Conservation (phyloP, 805 yeast genomes). For the Candida pseudoglaebosa region DNA sequence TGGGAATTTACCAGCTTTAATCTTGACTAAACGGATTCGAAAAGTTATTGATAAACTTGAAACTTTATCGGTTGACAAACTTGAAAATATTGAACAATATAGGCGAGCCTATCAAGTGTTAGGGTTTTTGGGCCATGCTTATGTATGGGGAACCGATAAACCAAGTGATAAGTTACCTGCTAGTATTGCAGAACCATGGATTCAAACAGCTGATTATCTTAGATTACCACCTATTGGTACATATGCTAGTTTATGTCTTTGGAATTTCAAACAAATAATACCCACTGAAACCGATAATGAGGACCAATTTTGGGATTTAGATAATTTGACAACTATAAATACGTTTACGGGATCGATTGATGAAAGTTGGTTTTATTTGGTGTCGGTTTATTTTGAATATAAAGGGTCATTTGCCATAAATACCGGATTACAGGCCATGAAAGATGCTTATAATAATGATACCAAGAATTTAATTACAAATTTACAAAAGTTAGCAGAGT, state of each 20-base stretch:
- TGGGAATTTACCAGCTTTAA: conserved; percentile 64
- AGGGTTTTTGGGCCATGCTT: conserved; percentile 81
- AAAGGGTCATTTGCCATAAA: conserved; percentile 71
- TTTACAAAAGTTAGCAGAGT: conserved; percentile 66
- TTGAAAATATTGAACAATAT: conserved; percentile 46
- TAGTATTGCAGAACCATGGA: conserved; percentile 67
- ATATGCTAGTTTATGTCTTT: conserved; percentile 79
- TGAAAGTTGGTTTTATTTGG: conserved; percentile 91
- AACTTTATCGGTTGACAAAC: conserved; percentile 44
- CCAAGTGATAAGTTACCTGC: conserved; percentile 64
- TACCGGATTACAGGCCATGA: conserved; percentile 65
- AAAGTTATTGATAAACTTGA: conserved; percentile 63
- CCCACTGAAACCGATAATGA: conserved; percentile 29
- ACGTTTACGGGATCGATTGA: conserved; percentile 89
- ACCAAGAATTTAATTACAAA: conserved; percentile 35
- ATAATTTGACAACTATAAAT: conserved; percentile 70
- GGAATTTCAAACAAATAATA: conserved; percentile 74
- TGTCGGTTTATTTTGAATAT: conserved; percentile 81
- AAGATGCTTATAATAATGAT: conserved; percentile 48
- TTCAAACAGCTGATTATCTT: conserved; percentile 52
- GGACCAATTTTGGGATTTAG: conserved; percentile 46
- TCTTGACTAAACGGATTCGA: conserved; percentile 63
- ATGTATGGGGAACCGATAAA: conserved; percentile 75
- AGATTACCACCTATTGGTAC: conserved; percentile 85
- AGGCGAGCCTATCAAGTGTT: conserved; percentile 80